A percentile compares a stretch with the other conserved stretches of the same genome.
phyloP scores from a whole-genome alignment of 495 filamentous ascomycete species.

The Choiromyces venosus region DNA sequence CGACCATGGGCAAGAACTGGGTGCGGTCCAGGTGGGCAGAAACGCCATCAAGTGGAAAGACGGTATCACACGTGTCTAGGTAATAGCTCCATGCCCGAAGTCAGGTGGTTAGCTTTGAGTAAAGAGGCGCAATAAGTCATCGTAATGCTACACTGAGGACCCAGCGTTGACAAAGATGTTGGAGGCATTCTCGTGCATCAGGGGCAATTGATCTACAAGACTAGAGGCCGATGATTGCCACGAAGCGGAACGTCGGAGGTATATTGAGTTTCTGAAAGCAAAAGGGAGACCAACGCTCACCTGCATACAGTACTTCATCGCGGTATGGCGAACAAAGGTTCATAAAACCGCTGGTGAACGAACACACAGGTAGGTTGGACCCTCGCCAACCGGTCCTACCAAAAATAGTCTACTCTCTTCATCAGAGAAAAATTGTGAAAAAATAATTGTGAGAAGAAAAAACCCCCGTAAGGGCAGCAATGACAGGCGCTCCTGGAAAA shows the following conservation, averaged over 20 bases:
- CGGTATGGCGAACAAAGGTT: conserved; percentile 37
- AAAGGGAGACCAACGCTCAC: conserved; percentile 35
- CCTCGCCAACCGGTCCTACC: conserved; percentile 24
- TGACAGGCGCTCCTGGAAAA: conserved; percentile 1
- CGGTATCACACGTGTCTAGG: conserved; percentile 38
- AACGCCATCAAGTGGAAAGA: conserved; percentile 29
- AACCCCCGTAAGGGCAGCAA: background rate
- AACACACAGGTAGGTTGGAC: conserved; percentile 20
- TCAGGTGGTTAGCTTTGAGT: conserved; percentile 35
- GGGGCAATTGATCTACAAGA: conserved; percentile 35
- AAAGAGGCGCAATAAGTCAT: conserved; percentile 35
- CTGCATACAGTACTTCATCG: conserved; percentile 29
- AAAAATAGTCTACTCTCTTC: conserved; percentile 29
- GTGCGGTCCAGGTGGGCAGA: conserved; percentile 34
- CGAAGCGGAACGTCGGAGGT: conserved; percentile 25
- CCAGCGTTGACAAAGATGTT: conserved; percentile 33
- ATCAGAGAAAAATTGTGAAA: conserved; percentile 14
- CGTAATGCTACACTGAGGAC: conserved; percentile 30
- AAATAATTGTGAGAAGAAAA: background rate
- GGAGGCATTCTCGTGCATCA: conserved; percentile 33
- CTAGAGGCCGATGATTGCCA: conserved; percentile 36
- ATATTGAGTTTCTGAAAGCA: conserved; percentile 30
- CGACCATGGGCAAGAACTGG: conserved; percentile 30
- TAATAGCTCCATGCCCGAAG: conserved; percentile 33
- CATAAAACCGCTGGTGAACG: conserved; percentile 1